Conservation (phyloP, 805 yeast genomes). For the Sugiyamaella qingdaonensis region DNA sequence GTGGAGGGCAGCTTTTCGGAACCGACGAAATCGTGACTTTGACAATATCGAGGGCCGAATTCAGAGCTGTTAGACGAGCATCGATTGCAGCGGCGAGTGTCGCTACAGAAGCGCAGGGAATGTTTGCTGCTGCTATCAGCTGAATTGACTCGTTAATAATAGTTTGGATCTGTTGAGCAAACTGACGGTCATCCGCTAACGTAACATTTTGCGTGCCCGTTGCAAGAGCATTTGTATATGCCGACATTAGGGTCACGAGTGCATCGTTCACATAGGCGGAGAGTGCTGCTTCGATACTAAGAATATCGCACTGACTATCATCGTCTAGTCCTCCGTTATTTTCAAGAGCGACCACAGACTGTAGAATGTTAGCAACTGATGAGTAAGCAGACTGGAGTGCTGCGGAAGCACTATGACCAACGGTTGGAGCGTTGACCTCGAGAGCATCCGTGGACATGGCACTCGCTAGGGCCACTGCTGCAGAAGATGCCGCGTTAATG, state of each 20-base stretch:
- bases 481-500: not conserved
- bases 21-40: conserved; percentile 7
- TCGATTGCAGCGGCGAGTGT: not conserved
- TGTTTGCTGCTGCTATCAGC: not conserved
- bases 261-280: not conserved
- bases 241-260: not conserved
- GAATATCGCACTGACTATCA: not conserved
- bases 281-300: not conserved
- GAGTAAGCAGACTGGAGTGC: not conserved
- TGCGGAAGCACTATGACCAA: not conserved
- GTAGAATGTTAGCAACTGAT: not conserved
- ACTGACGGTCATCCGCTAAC: not conserved
- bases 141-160: not conserved
- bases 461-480: not conserved
- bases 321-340: conserved; percentile 1
- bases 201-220: not conserved
- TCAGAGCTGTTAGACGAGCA: not conserved
- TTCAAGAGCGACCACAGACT: not conserved
- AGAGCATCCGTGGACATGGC: not conserved
- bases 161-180: not conserved
- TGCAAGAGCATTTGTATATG: not conserved
- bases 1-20: not conserved
- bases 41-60: not conserved
- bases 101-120: not conserved
- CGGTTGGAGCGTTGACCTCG: not conserved